Evolutionary conservation across 2,329 filamentous ascomycete species (phyloP).

Genomic region (Calonectria pseudoreteaudii): DNA sequence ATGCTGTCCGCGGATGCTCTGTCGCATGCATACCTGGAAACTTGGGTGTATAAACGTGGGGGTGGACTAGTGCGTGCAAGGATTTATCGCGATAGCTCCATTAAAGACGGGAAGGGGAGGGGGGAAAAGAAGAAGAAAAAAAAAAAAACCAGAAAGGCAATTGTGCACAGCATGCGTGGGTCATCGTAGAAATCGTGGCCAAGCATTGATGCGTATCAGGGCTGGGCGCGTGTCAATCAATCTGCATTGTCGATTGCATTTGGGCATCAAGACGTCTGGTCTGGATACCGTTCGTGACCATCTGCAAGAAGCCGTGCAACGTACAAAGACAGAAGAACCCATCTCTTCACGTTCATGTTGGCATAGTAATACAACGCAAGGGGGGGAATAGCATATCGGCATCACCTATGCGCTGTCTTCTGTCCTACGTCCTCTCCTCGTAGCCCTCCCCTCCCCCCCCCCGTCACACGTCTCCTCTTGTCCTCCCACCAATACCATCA

Average conservation of each 20-base stretch:
- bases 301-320: constrained; percentile 10
- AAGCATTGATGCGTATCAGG: neutral
- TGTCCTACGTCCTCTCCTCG: neutral
- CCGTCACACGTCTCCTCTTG: neutral
- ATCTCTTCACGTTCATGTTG: neutral
- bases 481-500: constrained; percentile 16
- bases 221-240: neutral
- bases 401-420: neutral
- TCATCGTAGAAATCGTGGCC: neutral
- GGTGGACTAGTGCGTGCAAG: neutral
- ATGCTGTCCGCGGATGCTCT: neutral
- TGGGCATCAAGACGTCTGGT: constrained; percentile 38
- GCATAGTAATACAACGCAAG: neutral
- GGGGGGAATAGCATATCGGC: neutral
- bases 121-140: neutral
- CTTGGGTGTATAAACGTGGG: constrained; percentile 7
- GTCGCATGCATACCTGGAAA: neutral
- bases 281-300: constrained; percentile 18
- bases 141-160: neutral
- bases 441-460: neutral
- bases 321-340: neutral
- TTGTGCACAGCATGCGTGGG: neutral
- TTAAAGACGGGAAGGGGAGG: neutral
- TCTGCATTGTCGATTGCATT: constrained; percentile 30
- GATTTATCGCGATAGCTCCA: neutral